Conservation (phyloP, 2,329 filamentous ascomycete species). For the Fusarium mexicanum region DNA sequence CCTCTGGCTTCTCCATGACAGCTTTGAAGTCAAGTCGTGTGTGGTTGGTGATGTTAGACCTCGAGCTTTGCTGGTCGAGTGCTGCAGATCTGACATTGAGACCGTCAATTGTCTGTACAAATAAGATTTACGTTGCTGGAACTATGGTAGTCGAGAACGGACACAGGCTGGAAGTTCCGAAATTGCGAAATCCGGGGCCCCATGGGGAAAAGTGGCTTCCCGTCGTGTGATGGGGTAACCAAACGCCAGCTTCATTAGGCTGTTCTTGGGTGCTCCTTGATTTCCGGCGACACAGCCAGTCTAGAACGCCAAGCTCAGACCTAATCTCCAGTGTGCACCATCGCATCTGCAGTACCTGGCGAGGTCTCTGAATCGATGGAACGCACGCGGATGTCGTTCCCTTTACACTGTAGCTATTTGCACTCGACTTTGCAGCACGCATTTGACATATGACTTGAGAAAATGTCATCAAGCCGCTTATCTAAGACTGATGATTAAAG, state of each 20-base stretch:
- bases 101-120: slow-evolving; percentile 1
- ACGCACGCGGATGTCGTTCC: not conserved
- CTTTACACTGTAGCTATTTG: not conserved
- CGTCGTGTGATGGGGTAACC: not conserved
- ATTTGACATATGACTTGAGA: not conserved
- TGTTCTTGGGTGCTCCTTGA: not conserved
- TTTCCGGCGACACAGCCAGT: not conserved
- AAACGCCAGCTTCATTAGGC: not conserved
- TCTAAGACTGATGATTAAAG: not conserved
- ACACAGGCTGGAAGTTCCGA: slow-evolving; percentile 10
- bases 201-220: slow-evolving; percentile 4
- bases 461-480: not conserved
- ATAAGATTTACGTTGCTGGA: not conserved
- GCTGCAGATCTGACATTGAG: not conserved
- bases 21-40: not conserved
- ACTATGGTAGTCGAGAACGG: not conserved
- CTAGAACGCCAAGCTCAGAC: not conserved
- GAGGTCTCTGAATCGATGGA: not conserved
- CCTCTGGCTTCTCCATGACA: slow-evolving; percentile 29
- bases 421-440: not conserved
- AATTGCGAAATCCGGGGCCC: slow-evolving; percentile 30
- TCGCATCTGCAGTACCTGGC: not conserved
- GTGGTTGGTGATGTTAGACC: not conserved
- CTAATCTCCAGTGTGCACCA: not conserved
- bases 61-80: slow-evolving; percentile 1